phyloP scores from a whole-genome alignment of 495 filamentous ascomycete species.

The Evernia prunastri region DNA sequence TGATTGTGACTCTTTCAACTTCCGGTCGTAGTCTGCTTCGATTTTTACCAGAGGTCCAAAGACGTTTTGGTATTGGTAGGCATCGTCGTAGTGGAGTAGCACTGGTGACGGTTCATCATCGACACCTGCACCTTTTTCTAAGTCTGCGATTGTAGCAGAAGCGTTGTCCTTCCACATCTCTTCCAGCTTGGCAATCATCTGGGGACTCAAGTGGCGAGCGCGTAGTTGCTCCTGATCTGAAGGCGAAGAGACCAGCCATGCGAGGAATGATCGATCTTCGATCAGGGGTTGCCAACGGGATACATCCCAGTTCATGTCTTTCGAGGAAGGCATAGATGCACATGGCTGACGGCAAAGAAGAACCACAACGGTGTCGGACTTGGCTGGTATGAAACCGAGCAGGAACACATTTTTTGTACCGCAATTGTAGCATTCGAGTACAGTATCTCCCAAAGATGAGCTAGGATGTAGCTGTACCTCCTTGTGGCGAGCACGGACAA shows the following conservation, averaged over 20 bases:
- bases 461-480: slow-evolving; percentile 94
- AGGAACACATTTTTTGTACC: slow-evolving; percentile 99
- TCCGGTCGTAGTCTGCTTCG: slow-evolving; percentile 99
- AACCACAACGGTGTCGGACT: slow-evolving; percentile 96
- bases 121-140: slow-evolving; percentile 87
- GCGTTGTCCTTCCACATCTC: slow-evolving; percentile 99
- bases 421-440: slow-evolving; percentile 98
- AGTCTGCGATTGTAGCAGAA: slow-evolving; percentile 78
- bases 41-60: slow-evolving; percentile 98
- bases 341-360: slow-evolving; percentile 95
- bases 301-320: slow-evolving; percentile 99
- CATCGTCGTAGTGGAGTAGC: slow-evolving; percentile 90
- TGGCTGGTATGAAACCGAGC: slow-evolving; percentile 99
- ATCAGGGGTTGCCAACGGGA: slow-evolving; percentile 97
- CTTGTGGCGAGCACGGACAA: slow-evolving; percentile 95
- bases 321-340: slow-evolving; percentile 88
- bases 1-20: slow-evolving; percentile 95
- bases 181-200: slow-evolving; percentile 93
- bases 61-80: slow-evolving; percentile 98
- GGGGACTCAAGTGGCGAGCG: slow-evolving; percentile 86
- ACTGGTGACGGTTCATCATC: slow-evolving; percentile 95
- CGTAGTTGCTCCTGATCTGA: slow-evolving; percentile 94
- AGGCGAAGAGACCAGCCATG: slow-evolving; percentile 86
- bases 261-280: slow-evolving; percentile 90
- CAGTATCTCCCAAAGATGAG: slow-evolving; percentile 94